Base-by-base conservation (phyloP, 1,284 basidiomycete genomes). In the Inonotus hispidus region DNA sequence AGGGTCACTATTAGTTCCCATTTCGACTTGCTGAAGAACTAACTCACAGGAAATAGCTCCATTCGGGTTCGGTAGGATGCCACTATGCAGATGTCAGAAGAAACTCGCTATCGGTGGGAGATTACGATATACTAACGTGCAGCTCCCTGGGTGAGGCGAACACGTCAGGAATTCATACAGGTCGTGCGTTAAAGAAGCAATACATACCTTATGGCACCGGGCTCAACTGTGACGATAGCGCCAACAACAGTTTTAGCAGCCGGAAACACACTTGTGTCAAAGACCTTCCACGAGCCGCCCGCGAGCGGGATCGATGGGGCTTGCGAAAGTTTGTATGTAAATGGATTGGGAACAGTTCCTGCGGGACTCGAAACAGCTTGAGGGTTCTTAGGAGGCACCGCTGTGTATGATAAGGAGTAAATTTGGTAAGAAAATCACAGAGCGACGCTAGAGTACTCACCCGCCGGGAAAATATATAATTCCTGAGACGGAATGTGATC, bases 31-130 rank as follows among this genome's bases (percentile, higher is more conserved):
- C 23, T 32, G 32, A 47, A 45, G n/a, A 46, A 32, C 4, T 74
- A 46, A 67, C 74, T 29, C 60, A 77, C 75, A 78, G 58, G 64
- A 72, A 84, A 72, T 81, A 85, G 60, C 75, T 79, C 85, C 85
- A 88, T 72, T 88, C 85, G 66, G 83, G 81, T 69, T 85, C 77
- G 43, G 83, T 88, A 5, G 87, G 86, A 69, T 89, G 88, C 87
- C 87, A 90, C 82, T 89, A 69, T 59, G 67, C 64, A 47, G 6
- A 5, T 45, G 27, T 41, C 25, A 43, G 47, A 10, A 14, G 58
- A n/a, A n/a, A 23, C 13, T 54, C 32, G 61, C 11, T 63, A 49
- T 16, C 38, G 38, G 37, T 38, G 21, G 56, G 29, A 58, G 58
- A 14, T 68, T 46, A 7, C 77, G 74, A 73, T 62, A 76, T 72